These are phyloP conservation scores for Exobasidium rhododendri DNA, from an alignment of 1,284 basidiomycete genomes.

Conservation along the genomic window DNA sequence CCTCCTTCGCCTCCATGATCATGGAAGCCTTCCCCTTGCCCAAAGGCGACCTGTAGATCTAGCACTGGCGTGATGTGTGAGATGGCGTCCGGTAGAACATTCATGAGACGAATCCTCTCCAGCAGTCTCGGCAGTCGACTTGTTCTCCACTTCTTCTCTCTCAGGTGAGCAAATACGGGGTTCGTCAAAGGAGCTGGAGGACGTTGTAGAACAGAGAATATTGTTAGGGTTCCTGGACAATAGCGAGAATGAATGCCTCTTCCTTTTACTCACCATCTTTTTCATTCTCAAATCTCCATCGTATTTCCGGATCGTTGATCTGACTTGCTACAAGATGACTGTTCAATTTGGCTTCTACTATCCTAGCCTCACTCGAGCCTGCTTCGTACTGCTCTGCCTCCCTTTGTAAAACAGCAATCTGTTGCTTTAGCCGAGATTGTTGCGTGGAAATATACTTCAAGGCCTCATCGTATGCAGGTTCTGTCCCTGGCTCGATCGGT, in stretches of 20 bases:
- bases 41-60: slow-evolving; percentile 68
- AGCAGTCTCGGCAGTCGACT: slow-evolving; percentile 62
- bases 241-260: slow-evolving; percentile 20
- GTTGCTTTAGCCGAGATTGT: slow-evolving; percentile 57
- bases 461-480: slow-evolving; percentile 80
- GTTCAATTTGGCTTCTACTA: slow-evolving; percentile 44
- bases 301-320: slow-evolving; percentile 71
- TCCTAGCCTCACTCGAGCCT: background rate
- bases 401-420: slow-evolving; percentile 57
- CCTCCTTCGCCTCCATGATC: slow-evolving; percentile 56
- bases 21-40: slow-evolving; percentile 26
- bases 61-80: slow-evolving; percentile 68
- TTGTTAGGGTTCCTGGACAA: slow-evolving; percentile 10
- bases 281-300: slow-evolving; percentile 73
- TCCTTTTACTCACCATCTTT: slow-evolving; percentile 62
- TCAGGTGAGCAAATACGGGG: slow-evolving; percentile 72
- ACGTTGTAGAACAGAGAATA: slow-evolving; percentile 14
- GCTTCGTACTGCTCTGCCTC: background rate
- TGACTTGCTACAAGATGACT: slow-evolving; percentile 64
- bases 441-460: slow-evolving; percentile 64
- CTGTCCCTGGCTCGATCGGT: slow-evolving; percentile 65
- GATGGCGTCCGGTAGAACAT: slow-evolving; percentile 82
- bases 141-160: slow-evolving; percentile 80
- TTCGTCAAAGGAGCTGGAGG: slow-evolving; percentile 57
- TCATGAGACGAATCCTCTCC: slow-evolving; percentile 64